These are phyloP conservation scores for Neurospora sp. DNA, from an alignment of 2,329 filamentous ascomycete species.

Conservation along the genomic window DNA sequence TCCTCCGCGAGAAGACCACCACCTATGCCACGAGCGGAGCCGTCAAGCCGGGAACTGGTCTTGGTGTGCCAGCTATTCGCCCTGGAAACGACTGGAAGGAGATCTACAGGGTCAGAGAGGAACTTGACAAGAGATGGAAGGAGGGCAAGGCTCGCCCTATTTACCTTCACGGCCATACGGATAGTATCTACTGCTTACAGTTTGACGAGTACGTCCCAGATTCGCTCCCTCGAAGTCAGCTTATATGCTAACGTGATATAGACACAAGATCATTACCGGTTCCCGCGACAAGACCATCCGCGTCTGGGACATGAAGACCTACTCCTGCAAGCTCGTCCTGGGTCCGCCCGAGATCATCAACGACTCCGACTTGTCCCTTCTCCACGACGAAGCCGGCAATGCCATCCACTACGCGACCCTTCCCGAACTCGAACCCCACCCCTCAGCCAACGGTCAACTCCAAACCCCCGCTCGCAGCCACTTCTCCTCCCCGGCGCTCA, in stretches of 20 bases:
- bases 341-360: slow-evolving; percentile 61
- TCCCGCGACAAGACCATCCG: slow-evolving; percentile 93
- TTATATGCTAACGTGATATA: slow-evolving; percentile 24
- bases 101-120: slow-evolving; percentile 68
- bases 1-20: slow-evolving; percentile 48
- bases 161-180: slow-evolving; percentile 86
- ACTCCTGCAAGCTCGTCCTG: slow-evolving; percentile 76
- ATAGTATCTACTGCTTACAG: slow-evolving; percentile 96
- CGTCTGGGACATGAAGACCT: slow-evolving; percentile 89
- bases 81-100: slow-evolving; percentile 74
- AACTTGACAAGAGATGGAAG: slow-evolving; percentile 72
- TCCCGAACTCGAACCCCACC: slow-evolving; percentile 33
- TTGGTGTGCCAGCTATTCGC: slow-evolving; percentile 44
- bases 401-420: slow-evolving; percentile 47
- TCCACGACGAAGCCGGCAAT: slow-evolving; percentile 41
- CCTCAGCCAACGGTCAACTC: slow-evolving; percentile 12
- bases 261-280: slow-evolving; percentile 90
- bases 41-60: slow-evolving; percentile 42
- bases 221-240: not conserved
- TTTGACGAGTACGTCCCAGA: slow-evolving; percentile 75
- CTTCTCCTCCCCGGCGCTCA: slow-evolving; percentile 41
- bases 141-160: slow-evolving; percentile 68
- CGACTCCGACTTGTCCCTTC: slow-evolving; percentile 32
- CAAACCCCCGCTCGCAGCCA: slow-evolving; percentile 24
- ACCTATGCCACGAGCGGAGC: slow-evolving; percentile 49